Evolutionary conservation across 371 early-diverging fungal species (phyloP).

Genomic region (Parasitella parasitica): DNA sequence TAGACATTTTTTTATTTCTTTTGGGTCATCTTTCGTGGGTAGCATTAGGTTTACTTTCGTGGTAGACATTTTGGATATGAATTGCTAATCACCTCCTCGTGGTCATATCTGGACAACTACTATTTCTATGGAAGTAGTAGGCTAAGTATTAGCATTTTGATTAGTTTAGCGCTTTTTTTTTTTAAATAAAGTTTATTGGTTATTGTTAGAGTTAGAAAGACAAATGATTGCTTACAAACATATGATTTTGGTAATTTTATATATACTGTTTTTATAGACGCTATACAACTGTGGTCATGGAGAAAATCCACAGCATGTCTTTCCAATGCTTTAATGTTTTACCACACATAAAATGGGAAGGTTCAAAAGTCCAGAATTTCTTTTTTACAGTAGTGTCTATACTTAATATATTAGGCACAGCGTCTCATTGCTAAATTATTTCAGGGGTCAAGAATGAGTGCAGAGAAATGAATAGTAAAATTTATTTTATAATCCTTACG

Average conservation of each 20-base stretch:
- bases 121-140: neutral
- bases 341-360: too few species aligned
- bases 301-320: too few species aligned
- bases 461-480: too few species aligned
- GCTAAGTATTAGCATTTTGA: neutral
- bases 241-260: slow-evolving; percentile 15
- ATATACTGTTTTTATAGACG: slow-evolving; percentile 19
- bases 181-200: slow-evolving; percentile 10
- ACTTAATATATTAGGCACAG: too few species aligned
- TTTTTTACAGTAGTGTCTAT: too few species aligned
- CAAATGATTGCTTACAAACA: slow-evolving; percentile 12
- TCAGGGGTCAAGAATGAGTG: too few species aligned
- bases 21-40: slow-evolving; percentile 15
- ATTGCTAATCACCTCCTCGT: neutral
- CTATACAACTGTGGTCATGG: slow-evolving; percentile 16
- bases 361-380: too few species aligned
- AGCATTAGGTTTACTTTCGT: slow-evolving; percentile 12
- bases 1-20: slow-evolving; percentile 8
- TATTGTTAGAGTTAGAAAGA: slow-evolving; percentile 13
- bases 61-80: slow-evolving; percentile 1
- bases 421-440: too few species aligned
- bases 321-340: too few species aligned
- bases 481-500: too few species aligned
- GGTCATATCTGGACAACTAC: neutral
- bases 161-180: too few species aligned